phyloP scores from a whole-genome alignment of 305 asterid species.

The Fraxinus floribunda region DNA sequence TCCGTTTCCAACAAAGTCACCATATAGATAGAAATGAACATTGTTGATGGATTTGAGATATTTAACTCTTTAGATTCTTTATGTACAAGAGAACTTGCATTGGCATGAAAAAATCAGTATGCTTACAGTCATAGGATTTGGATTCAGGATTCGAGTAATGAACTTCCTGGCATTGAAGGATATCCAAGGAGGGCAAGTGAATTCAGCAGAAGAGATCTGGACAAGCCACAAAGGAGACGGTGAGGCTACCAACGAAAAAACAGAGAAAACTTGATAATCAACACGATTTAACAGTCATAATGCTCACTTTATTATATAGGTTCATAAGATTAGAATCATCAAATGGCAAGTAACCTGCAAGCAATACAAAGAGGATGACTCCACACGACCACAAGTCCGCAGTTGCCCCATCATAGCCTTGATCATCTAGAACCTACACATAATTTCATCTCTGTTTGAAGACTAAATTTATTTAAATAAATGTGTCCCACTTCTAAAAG shows the following conservation, averaged over 20 bases:
- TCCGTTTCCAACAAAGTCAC: background rate
- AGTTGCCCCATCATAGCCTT: conserved; percentile 81
- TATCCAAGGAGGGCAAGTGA: conserved; percentile 93
- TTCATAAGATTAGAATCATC: conserved; percentile 83
- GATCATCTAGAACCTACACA: conserved; percentile 72
- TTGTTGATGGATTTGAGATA: background rate
- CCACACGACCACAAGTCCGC: conserved; percentile 99
- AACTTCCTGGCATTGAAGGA: conserved; percentile 77
- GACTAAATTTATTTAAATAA: background rate
- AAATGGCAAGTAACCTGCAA: conserved; percentile 97
- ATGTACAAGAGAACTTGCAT: background rate
- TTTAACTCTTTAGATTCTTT: background rate
- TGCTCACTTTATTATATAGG: conserved; percentile 78
- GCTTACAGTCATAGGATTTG: conserved; percentile 74
- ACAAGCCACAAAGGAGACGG: conserved; percentile 5
- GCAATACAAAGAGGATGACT: conserved; percentile 90
- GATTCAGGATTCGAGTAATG: conserved; percentile 72
- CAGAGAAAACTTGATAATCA: conserved; percentile 15
- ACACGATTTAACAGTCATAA: conserved; percentile 10
- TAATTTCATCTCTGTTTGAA: background rate
- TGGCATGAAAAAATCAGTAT: background rate
- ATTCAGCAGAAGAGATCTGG: conserved; percentile 81
- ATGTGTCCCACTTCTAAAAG: background rate
- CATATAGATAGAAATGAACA: conserved; percentile 1
- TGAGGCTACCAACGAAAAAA: conserved; percentile 30